Evolutionary conservation across 2,329 filamentous ascomycete species (phyloP).

Genomic region (Talaromyces sp.): DNA sequence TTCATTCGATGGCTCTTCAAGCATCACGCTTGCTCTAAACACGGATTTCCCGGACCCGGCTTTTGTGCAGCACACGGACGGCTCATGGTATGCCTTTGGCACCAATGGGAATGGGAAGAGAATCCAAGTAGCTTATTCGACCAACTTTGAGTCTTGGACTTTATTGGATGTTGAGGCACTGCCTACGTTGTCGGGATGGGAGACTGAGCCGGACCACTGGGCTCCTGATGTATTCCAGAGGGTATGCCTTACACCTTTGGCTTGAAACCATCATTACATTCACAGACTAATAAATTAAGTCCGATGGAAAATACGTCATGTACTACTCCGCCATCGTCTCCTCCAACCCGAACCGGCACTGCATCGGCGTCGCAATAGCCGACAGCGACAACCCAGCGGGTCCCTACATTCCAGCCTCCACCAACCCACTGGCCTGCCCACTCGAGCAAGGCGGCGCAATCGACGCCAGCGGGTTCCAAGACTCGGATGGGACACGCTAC

Average conservation of each 20-base stretch:
- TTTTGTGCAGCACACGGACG: constrained; percentile 48
- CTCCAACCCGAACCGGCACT: constrained; percentile 47
- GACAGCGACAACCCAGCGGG: constrained; percentile 42
- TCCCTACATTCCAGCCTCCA: constrained; percentile 49
- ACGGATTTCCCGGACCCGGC: constrained; percentile 43
- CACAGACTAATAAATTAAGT: constrained; percentile 21
- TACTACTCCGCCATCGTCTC: constrained; percentile 56
- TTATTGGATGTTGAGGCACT: constrained; percentile 54
- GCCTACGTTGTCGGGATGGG: constrained; percentile 54
- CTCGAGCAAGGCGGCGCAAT: constrained; percentile 58
- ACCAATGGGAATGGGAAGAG: constrained; percentile 52
- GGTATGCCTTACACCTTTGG: constrained; percentile 25
- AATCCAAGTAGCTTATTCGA: constrained; percentile 54
- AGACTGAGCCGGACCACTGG: constrained; percentile 55
- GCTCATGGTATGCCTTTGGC: constrained; percentile 58
- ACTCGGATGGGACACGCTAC: constrained; percentile 55
- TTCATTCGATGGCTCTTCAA: background rate
- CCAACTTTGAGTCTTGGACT: constrained; percentile 49
- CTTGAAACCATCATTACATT: constrained; percentile 5
- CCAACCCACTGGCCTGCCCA: constrained; percentile 53
- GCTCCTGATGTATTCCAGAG: constrained; percentile 59
- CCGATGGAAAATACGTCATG: constrained; percentile 55
- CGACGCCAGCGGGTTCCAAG: constrained; percentile 59
- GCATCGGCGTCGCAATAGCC: constrained; percentile 57
- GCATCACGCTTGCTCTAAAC: constrained; percentile 29